These are phyloP conservation scores for Penicillium digitatum DNA, from an alignment of 2,329 filamentous ascomycete genomes.

Conservation along the genomic window DNA sequence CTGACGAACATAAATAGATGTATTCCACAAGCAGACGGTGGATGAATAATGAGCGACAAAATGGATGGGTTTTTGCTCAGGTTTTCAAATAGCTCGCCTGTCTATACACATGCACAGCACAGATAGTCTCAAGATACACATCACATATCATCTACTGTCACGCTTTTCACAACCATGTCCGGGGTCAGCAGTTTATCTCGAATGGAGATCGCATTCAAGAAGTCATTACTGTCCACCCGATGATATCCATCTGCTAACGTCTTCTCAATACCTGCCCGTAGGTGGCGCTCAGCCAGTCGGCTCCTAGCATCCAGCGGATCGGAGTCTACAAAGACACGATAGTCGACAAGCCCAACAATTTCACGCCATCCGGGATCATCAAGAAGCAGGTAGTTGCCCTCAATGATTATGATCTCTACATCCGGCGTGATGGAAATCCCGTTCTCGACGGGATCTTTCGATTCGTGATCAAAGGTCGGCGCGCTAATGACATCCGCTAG, in stretches of 20 bases:
- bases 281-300: conserved; percentile 41
- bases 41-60: conserved; percentile 33
- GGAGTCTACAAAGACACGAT: conserved; percentile 43
- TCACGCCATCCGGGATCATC: conserved; percentile 31
- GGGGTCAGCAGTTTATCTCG: conserved; percentile 25
- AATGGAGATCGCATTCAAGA: conserved; percentile 34
- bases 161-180: conserved; percentile 28
- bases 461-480: conserved; percentile 36
- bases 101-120: background rate
- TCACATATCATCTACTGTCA: conserved; percentile 1
- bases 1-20: conserved; percentile 27
- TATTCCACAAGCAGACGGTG: conserved; percentile 48
- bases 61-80: background rate
- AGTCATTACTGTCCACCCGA: conserved; percentile 41
- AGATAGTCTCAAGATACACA: background rate
- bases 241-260: conserved; percentile 34
- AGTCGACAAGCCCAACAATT: conserved; percentile 38
- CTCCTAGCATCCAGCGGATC: conserved; percentile 35
- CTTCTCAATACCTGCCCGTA: conserved; percentile 42
- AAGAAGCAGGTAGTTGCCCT: conserved; percentile 27
- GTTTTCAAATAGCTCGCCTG: background rate
- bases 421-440: conserved; percentile 26
- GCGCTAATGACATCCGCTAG: conserved; percentile 21
- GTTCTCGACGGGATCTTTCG: conserved; percentile 34
- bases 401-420: conserved; percentile 18